Percentiles rank a stretch among this genome's conserved stretches.
phyloP scores from a whole-genome alignment of 805 yeast species.

The Yarrowia sp. region DNA sequence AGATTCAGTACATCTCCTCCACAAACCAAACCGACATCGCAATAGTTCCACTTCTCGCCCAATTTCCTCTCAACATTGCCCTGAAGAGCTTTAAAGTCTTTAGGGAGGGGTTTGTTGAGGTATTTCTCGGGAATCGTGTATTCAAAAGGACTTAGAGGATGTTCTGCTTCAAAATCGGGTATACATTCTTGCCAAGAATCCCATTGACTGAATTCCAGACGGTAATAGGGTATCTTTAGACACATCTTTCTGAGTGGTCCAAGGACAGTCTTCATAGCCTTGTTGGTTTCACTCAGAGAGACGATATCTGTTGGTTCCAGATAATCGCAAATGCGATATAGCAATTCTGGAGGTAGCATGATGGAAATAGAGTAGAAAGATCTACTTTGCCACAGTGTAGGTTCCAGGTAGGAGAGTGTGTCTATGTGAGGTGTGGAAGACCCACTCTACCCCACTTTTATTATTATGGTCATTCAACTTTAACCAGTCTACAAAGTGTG shows the following conservation, averaged over 20 bases:
- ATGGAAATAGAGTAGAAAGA: no score
- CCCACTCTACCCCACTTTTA: no score
- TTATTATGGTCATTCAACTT: no score
- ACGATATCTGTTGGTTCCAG: not conserved
- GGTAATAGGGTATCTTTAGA: not conserved
- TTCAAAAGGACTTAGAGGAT: not conserved
- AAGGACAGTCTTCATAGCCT: not conserved
- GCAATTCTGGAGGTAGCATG: not conserved
- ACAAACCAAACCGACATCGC: not conserved
- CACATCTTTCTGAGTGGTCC: not conserved
- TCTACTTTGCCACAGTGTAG: no score
- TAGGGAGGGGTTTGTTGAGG: not conserved
- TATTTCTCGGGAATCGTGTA: not conserved
- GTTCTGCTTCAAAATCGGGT: not conserved
- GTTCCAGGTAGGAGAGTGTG: no score
- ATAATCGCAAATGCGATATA: not conserved
- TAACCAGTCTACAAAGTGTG: no score
- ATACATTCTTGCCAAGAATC: not conserved
- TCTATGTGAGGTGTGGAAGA: no score
- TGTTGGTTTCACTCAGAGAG: not conserved
- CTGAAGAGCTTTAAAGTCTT: not conserved
- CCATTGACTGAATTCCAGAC: conserved; percentile 2
- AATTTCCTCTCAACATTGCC: not conserved
- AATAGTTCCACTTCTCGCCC: not conserved
- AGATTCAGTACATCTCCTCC: not conserved